Evolutionary conservation across 1,139 yeast species (phyloP).

Genomic region (Pichia sp.): DNA sequence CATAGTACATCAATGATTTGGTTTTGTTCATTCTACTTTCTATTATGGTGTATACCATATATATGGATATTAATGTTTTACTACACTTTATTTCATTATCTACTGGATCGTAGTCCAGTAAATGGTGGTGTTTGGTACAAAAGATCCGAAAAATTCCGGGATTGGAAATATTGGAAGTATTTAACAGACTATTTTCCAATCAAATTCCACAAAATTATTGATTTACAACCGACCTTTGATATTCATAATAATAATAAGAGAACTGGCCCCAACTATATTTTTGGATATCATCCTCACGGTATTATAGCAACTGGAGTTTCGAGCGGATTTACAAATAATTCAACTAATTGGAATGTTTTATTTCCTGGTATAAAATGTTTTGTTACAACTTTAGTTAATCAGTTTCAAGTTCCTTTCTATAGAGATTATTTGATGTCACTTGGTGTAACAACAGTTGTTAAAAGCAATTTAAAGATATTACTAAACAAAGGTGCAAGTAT

Average conservation of each 20-base stretch:
- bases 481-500: constrained; percentile 66
- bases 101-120: constrained; percentile 56
- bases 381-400: constrained; percentile 74
- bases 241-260: neutral
- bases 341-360: constrained; percentile 21
- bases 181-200: constrained; percentile 81
- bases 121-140: constrained; percentile 64
- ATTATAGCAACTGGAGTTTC: constrained; percentile 89
- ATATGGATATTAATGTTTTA: constrained; percentile 58
- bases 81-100: constrained; percentile 53
- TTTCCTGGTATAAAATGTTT: constrained; percentile 82
- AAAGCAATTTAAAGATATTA: constrained; percentile 59
- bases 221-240: constrained; percentile 67
- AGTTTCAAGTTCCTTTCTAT: constrained; percentile 81
- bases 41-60: constrained; percentile 28
- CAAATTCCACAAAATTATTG: constrained; percentile 57
- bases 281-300: constrained; percentile 97
- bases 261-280: constrained; percentile 72
- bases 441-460: constrained; percentile 84
- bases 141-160: constrained; percentile 52
- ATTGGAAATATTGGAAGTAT: constrained; percentile 59
- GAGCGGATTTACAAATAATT: constrained; percentile 56
- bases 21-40: constrained; percentile 47
- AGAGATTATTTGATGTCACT: constrained; percentile 77
- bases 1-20: constrained; percentile 69